phyloP scores from a whole-genome alignment of 441 rosid species.

The Dalechampia spathulata region DNA sequence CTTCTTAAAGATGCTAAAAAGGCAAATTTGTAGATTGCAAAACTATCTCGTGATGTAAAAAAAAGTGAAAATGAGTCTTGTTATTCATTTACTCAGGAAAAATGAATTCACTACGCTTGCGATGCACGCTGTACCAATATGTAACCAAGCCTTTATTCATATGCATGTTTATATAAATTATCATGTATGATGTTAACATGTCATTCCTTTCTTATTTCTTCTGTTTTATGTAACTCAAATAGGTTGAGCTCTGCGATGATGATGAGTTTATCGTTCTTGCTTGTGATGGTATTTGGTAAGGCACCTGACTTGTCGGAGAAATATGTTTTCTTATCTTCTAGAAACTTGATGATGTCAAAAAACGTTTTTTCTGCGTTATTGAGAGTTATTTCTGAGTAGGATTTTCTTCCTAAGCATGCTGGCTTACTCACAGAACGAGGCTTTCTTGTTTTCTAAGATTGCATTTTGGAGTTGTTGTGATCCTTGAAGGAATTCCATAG shows the following conservation, averaged over 20 bases:
- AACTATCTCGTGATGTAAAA: neutral
- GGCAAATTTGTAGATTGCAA: neutral
- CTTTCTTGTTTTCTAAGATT: too few relatives aligned
- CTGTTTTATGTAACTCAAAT: neutral
- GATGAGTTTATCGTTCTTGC: slow-evolving; percentile 89
- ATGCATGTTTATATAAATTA: neutral
- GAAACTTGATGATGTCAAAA: neutral
- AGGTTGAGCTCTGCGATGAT: slow-evolving; percentile 86
- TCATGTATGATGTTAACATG: neutral
- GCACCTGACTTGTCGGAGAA: neutral
- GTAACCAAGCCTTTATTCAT: neutral
- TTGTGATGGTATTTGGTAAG: slow-evolving; percentile 81
- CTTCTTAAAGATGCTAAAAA: neutral
- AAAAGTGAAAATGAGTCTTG: neutral
- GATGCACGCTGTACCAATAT: too few relatives aligned
- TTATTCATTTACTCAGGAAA: neutral
- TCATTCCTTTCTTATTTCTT: neutral
- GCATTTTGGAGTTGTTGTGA: neutral
- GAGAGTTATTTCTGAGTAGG: neutral
- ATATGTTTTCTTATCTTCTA: neutral
- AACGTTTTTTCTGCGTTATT: neutral
- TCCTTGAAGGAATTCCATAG: neutral
- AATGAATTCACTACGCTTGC: too few relatives aligned
- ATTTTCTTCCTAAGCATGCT: neutral
- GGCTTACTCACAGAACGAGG: neutral